phyloP scores from a whole-genome alignment of 306 rosid species.

The Rubus parviflorus region DNA sequence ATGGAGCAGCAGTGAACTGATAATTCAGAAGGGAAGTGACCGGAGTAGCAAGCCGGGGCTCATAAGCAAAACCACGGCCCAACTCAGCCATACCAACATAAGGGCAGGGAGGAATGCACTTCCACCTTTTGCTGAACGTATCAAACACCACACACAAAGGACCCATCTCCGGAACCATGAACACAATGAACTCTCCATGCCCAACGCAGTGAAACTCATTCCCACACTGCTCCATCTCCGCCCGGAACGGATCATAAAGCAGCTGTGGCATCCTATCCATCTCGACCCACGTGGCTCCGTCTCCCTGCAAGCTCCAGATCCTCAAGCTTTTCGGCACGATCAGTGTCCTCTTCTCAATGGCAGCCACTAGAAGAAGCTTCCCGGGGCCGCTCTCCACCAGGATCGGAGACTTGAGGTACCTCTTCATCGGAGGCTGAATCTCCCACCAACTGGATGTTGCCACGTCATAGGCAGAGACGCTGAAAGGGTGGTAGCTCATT shows the following conservation, averaged over 20 bases:
- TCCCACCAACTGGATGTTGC: constrained; percentile 60
- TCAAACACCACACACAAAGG: constrained; percentile 61
- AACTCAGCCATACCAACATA: constrained; percentile 43
- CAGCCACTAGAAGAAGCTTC: constrained; percentile 60
- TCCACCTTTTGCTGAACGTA: constrained; percentile 62
- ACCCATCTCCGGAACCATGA: constrained; percentile 48
- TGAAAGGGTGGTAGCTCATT: constrained; percentile 88
- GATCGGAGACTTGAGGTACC: constrained; percentile 65
- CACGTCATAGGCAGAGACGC: constrained; percentile 59
- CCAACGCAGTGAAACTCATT: constrained; percentile 75
- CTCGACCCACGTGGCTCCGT: constrained; percentile 82
- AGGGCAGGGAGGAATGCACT: constrained; percentile 90
- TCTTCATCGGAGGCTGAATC: constrained; percentile 85
- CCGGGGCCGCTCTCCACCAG: constrained; percentile 64
- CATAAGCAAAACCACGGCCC: constrained; percentile 73
- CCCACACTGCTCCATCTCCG: constrained; percentile 52
- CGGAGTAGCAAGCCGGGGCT: constrained; percentile 78
- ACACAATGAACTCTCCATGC: constrained; percentile 73
- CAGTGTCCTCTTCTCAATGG: constrained; percentile 81
- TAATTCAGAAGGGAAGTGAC: constrained; percentile 73
- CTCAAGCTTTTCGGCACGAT: constrained; percentile 79
- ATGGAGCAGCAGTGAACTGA: constrained; percentile 39
- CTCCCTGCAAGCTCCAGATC: constrained; percentile 68
- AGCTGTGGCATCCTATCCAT: constrained; percentile 89
- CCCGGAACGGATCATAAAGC: constrained; percentile 53